Percentiles rank a stretch among this genome's conserved stretches.
These are phyloP conservation scores for Rhodotorula kratochvilovae DNA, from an alignment of 768 basidiomycete species.

Conservation along the genomic window DNA sequence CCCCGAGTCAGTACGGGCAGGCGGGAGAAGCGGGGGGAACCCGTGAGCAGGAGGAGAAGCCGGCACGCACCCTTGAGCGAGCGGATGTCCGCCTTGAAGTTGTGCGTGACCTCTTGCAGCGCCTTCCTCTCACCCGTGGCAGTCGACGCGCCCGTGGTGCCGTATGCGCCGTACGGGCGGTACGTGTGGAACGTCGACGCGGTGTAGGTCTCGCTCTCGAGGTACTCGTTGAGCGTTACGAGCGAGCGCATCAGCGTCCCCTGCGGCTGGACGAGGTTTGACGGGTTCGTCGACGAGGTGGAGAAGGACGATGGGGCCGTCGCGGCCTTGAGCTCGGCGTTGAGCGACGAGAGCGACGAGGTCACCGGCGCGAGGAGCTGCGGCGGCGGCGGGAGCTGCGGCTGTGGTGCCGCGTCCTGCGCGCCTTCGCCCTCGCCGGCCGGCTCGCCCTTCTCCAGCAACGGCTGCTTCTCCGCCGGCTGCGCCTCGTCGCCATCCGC, in stretches of 20 bases:
- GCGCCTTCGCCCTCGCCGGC: not conserved
- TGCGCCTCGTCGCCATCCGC: not conserved
- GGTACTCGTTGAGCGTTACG: slow-evolving; percentile 30
- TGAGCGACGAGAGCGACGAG: slow-evolving; percentile 2
- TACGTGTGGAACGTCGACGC: slow-evolving; percentile 15
- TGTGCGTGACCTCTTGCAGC: slow-evolving; percentile 8
- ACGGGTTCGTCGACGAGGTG: slow-evolving; percentile 8
- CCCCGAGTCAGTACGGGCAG: no score
- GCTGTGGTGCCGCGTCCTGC: not conserved
- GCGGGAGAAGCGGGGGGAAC: no score
- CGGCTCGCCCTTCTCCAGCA: not conserved
- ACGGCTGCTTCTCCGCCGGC: not conserved
- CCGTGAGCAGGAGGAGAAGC: no score
- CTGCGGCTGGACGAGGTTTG: slow-evolving; percentile 32
- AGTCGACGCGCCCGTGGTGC: not conserved
- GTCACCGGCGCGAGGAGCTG: not conserved
- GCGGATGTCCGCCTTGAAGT: slow-evolving; percentile 30
- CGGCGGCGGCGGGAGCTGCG: not conserved
- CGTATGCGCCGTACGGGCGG: slow-evolving; percentile 7
- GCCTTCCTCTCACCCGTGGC: slow-evolving; percentile 19
- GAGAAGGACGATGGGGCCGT: not conserved
- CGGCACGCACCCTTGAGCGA: slow-evolving; percentile 27
- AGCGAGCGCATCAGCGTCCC: slow-evolving; percentile 28
- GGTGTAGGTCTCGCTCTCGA: slow-evolving; percentile 25
- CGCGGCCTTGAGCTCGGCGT: not conserved